Percentiles rank a stretch among this genome's conserved stretches.
Conservation (phyloP, 1,139 yeast species). For the Diutina sp. region DNA sequence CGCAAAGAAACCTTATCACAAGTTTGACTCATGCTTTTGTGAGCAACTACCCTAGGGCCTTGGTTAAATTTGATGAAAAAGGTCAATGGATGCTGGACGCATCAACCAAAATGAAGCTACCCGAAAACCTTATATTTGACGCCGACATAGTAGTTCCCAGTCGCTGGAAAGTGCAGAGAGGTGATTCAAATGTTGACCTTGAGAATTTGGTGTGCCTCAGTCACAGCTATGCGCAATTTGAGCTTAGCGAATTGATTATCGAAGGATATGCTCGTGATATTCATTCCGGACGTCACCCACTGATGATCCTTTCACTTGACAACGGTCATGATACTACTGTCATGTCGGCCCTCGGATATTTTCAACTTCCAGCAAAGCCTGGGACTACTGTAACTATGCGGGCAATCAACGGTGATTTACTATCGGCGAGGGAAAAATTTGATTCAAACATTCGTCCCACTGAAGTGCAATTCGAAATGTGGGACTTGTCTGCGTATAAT, state of each 20-base stretch:
- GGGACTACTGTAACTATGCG: conserved; percentile 26
- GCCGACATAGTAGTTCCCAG: background rate
- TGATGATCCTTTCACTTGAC: background rate
- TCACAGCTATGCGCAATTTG: conserved; percentile 9
- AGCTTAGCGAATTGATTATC: conserved; percentile 37
- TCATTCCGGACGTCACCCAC: conserved; percentile 4
- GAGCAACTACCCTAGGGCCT: background rate
- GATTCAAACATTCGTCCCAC: conserved; percentile 10
- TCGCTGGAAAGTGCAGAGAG: background rate
- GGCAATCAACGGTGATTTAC: conserved; percentile 18
- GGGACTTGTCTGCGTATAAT: background rate
- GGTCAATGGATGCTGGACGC: background rate
- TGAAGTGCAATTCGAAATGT: background rate
- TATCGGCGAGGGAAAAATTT: conserved; percentile 22
- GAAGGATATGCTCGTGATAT: conserved; percentile 61
- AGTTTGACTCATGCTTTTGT: background rate
- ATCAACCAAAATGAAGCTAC: background rate
- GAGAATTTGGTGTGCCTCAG: conserved; percentile 38
- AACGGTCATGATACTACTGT: conserved; percentile 30
- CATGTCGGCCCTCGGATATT: conserved; percentile 66
- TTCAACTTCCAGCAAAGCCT: conserved; percentile 59
- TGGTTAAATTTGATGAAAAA: background rate
- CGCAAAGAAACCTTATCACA: conserved; percentile 13
- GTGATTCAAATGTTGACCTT: conserved; percentile 29
- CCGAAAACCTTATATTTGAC: background rate